These are phyloP conservation scores for Cordia subcordata DNA, from an alignment of 257 asterid species.

Conservation along the genomic window DNA sequence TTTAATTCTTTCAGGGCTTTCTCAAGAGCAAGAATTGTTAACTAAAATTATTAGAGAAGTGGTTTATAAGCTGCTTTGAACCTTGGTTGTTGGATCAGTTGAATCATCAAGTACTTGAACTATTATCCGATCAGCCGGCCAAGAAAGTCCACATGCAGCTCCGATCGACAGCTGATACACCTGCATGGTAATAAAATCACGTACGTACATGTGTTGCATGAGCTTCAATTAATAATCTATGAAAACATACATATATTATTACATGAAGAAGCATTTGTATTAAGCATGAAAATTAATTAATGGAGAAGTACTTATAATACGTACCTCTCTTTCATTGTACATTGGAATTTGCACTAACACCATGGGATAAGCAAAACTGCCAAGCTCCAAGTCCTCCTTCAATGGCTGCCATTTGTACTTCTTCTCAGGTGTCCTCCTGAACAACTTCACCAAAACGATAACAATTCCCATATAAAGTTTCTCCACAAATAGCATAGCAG, in stretches of 20 bases:
- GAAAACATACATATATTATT: neutral
- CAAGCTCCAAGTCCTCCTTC: slow-evolving; percentile 26
- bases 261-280: neutral
- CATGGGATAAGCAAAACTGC: slow-evolving; percentile 23
- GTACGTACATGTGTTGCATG: neutral
- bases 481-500: slow-evolving; percentile 28
- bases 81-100: slow-evolving; percentile 31
- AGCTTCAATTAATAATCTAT: neutral
- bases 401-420: slow-evolving; percentile 32
- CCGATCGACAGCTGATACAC: slow-evolving; percentile 38
- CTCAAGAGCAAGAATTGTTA: neutral
- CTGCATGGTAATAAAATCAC: slow-evolving; percentile 5
- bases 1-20: neutral
- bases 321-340: slow-evolving; percentile 40
- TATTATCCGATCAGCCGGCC: slow-evolving; percentile 31
- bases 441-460: slow-evolving; percentile 17
- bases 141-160: slow-evolving; percentile 34
- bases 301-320: neutral
- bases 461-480: slow-evolving; percentile 31
- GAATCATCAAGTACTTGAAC: slow-evolving; percentile 39
- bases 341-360: slow-evolving; percentile 35
- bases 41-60: neutral
- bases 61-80: neutral
- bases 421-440: slow-evolving; percentile 22
- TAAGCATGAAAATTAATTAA: neutral